Percentiles rank a stretch among this genome's conserved stretches.
phyloP scores from a whole-genome alignment of 805 yeast species.

The Candida dajiaensis region DNA sequence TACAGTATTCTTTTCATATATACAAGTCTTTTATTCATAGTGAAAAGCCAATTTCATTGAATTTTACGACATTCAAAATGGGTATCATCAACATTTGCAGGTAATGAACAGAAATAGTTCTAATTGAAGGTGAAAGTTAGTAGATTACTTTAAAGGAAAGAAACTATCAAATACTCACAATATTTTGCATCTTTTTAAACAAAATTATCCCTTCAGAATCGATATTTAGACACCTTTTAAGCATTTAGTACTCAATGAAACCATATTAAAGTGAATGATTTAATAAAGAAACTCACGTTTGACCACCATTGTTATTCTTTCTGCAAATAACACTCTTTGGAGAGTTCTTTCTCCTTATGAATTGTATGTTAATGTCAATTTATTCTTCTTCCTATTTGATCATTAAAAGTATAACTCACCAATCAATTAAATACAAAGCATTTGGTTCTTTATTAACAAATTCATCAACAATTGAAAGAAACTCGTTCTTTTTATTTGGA shows the following conservation, averaged over 20 bases:
- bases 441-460: constrained; percentile 12
- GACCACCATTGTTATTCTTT: constrained; percentile 36
- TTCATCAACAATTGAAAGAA: constrained; percentile 5
- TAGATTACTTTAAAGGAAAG: background rate
- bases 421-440: constrained; percentile 18
- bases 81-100: constrained; percentile 42
- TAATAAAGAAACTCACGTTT: constrained; percentile 22
- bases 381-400: no score
- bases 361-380: no score
- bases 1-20: no score
- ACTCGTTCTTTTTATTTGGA: constrained; percentile 1
- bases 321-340: constrained; percentile 41
- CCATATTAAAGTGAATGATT: no score
- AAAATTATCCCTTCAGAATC: constrained; percentile 34
- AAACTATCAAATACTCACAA: constrained; percentile 16
- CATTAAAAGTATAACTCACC: constrained; percentile 18
- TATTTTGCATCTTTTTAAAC: constrained; percentile 43
- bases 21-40: no score
- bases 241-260: no score
- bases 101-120: constrained; percentile 45
- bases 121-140: constrained; percentile 6
- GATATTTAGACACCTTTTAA: constrained; percentile 42
- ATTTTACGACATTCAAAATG: constrained; percentile 47
- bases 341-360: constrained; percentile 15
- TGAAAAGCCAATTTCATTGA: no score